A percentile compares a stretch with the other conserved stretches of the same genome.
phyloP scores from a whole-genome alignment of 805 yeast genomes.

The Cephaloascus albidus region DNA sequence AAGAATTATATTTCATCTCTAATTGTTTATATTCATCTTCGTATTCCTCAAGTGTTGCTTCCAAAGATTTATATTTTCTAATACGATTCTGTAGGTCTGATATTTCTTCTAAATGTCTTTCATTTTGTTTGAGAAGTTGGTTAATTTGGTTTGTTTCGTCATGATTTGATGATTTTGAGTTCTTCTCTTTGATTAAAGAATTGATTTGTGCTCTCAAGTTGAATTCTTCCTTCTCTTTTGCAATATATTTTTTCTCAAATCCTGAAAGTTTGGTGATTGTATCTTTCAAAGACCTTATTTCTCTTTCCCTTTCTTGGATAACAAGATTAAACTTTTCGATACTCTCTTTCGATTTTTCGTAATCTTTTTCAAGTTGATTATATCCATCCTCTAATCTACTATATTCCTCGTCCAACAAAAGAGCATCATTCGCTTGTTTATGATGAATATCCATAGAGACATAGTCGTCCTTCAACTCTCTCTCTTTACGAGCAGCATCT shows the following conservation, averaged over 20 bases:
- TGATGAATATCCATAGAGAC: too few species aligned
- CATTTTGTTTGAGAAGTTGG: too few species aligned
- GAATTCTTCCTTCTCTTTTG: conserved; percentile 12
- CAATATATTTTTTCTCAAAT: too few species aligned
- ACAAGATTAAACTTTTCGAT: conserved; percentile 4
- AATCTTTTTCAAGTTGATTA: neutral
- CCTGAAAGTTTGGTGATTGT: neutral
- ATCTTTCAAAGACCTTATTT: conserved; percentile 1
- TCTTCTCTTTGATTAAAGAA: conserved; percentile 7
- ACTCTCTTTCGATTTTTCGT: neutral
- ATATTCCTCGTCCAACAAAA: neutral
- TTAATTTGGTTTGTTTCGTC: too few species aligned
- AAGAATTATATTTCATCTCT: conserved; percentile 10
- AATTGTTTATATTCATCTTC: conserved; percentile 17
- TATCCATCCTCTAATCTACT: neutral
- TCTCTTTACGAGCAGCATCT: too few species aligned
- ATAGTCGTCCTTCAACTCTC: too few species aligned
- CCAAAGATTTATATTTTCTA: conserved; percentile 13
- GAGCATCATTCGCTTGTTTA: too few species aligned
- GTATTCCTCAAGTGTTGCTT: conserved; percentile 16
- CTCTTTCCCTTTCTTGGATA: conserved; percentile 3
- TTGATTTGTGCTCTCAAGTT: conserved; percentile 13
- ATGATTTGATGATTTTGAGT: too few species aligned
- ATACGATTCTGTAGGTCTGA: too few species aligned
- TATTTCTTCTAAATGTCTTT: too few species aligned